Evolutionary conservation across 2,329 filamentous ascomycete genomes (phyloP).

Genomic region (Berkeleyomyces rouxiae): DNA sequence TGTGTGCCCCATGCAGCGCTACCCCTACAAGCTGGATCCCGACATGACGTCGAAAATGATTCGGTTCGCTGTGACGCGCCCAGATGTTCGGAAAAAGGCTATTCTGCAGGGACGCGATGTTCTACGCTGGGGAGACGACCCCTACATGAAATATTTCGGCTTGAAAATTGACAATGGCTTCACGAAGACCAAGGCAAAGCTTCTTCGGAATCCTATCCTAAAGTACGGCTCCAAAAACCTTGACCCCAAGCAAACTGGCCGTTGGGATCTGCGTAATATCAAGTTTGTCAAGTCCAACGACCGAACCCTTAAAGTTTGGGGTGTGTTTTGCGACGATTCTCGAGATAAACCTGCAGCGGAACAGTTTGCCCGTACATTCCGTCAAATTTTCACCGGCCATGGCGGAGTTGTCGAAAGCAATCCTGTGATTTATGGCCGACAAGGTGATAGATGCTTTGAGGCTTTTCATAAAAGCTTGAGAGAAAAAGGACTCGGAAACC

Average conservation of each 20-base stretch:
- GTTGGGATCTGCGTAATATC: conserved; percentile 65
- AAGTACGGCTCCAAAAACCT: conserved; percentile 25
- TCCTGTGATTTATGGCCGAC: conserved; percentile 21
- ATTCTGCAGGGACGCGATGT: conserved; percentile 52
- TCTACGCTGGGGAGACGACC: conserved; percentile 52
- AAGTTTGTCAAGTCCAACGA: conserved; percentile 52
- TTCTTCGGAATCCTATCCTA: conserved; percentile 49
- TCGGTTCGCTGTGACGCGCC: conserved; percentile 73
- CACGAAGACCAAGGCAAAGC: conserved; percentile 48
- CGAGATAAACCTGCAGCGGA: conserved; percentile 24
- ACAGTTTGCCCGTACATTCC: conserved; percentile 27
- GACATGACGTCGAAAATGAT: conserved; percentile 73
- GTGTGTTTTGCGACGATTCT: conserved; percentile 36
- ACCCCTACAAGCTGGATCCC: conserved; percentile 43
- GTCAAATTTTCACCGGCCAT: conserved; percentile 29
- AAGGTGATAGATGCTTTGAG: background rate
- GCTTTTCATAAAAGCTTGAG: background rate
- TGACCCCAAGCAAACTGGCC: conserved; percentile 50
- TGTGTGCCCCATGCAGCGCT: conserved; percentile 39
- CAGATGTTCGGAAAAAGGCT: conserved; percentile 46
- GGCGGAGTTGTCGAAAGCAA: conserved; percentile 28
- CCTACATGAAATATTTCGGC: conserved; percentile 55
- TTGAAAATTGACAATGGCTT: conserved; percentile 50
- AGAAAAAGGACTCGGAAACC: background rate
- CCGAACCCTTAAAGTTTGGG: conserved; percentile 53